Evolutionary conservation across 805 yeast species (phyloP).

Genomic region (Teunomyces cretensis): DNA sequence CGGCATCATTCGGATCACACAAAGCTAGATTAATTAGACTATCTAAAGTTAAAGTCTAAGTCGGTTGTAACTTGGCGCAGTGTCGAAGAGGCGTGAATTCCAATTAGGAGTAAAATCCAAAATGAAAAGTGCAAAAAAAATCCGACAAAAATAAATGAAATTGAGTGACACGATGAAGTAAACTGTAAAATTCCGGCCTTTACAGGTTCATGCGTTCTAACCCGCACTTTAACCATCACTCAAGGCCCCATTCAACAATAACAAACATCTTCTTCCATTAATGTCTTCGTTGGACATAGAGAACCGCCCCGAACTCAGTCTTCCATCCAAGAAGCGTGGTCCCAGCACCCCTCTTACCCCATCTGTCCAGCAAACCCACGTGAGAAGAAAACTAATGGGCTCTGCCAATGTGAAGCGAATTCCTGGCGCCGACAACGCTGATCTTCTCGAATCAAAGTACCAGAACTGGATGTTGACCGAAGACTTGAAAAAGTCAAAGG

Average conservation of each 20-base stretch:
- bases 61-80: no score
- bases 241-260: neutral
- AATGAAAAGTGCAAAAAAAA: no score
- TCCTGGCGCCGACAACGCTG: constrained; percentile 9
- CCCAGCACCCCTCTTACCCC: constrained; percentile 39
- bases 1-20: no score
- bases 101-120: neutral
- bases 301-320: neutral
- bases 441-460: constrained; percentile 25
- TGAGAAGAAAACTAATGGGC: constrained; percentile 13
- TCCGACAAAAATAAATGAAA: no score
- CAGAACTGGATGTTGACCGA: constrained; percentile 31
- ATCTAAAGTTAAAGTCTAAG: no score
- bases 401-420: constrained; percentile 4
- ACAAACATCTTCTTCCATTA: neutral
- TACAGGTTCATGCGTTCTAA: no score
- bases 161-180: no score
- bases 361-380: constrained; percentile 18
- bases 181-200: no score
- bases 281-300: neutral
- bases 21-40: no score
- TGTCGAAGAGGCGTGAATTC: neutral
- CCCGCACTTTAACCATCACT: no score
- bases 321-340: constrained; percentile 13
- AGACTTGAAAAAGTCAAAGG: constrained; percentile 20